Base-by-base conservation (phyloP, 768 basidiomycete species). In the Suillus decipiens region DNA sequence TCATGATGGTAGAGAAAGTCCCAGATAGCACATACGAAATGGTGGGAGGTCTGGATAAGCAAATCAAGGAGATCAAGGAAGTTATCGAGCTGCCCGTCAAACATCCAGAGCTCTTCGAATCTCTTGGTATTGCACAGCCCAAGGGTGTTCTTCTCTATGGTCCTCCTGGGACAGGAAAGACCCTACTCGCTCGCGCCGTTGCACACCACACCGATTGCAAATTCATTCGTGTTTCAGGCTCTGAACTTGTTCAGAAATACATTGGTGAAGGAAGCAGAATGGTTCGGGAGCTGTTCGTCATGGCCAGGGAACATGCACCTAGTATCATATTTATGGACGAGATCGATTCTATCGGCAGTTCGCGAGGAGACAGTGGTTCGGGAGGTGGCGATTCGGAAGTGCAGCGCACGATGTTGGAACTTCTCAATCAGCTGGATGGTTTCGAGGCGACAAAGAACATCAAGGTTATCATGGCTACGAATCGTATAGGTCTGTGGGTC, bases 1-100 rank as follows among this genome's bases (percentile, higher is more conserved):
- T 99, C 66, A 99, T 99, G 97, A 98, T 99, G 96, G 96, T 99
- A 12, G 96, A 99, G 79, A 99, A 99, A 76, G 96, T 99, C 0
- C 96, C 96, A 0, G 96, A 99, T 76, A 95, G 92, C 77, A 99
- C 97, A 36, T 99, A 99, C 78, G 97, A 99, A 78, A 98, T 99
- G 96, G 96, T 99, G 64, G 97, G 97, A 24, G 96, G 96, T 69
- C 85, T 99, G 63, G 97, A 99, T 82, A 93, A 97, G 79, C 90
- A 96, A 67, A 96, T 96, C 71, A 97, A 97, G 80, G 96, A 99
- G 72, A 96, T 99, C 78, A 97, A 98, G 78, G 96, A 99, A 77
- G 96, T 98, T 73, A 98, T 98, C 77, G 96, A 98, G 76, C 79
- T 97, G 31, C 96, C 96, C 42, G 95, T 99, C 67, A 96, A 97